These are phyloP conservation scores for Uronychia setigera DNA, from an alignment of 73 alveolate species.

Conservation along the genomic window DNA sequence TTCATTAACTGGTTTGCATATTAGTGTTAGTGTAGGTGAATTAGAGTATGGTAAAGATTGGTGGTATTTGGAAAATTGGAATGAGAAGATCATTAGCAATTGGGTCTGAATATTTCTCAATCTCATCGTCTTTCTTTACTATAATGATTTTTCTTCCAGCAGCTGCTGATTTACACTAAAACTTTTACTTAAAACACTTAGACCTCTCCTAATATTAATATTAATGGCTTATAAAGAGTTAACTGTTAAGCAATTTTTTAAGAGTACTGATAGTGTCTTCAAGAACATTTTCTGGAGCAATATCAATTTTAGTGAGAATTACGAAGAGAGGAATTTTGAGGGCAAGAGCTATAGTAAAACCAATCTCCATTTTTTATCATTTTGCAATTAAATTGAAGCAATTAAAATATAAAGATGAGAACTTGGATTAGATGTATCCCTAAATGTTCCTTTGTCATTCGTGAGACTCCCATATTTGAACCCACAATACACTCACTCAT, in stretches of 20 bases:
- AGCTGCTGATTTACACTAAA: constrained; percentile 84
- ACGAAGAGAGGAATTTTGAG: constrained; percentile 94
- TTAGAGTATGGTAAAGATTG: no score
- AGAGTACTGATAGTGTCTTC: constrained; percentile 83
- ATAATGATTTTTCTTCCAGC: constrained; percentile 82
- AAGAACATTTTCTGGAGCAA: constrained; percentile 95
- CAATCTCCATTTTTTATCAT: no score
- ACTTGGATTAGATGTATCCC: no score
- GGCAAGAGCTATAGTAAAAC: constrained; percentile 90
- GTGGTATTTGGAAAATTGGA: constrained; percentile 90
- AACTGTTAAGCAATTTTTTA: constrained; percentile 71
- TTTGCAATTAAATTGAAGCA: no score
- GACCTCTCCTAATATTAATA: no score
- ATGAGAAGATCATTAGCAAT: constrained; percentile 66
- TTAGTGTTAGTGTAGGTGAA: no score
- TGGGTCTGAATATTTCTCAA: constrained; percentile 59
- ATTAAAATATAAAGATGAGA: no score
- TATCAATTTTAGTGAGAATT: constrained; percentile 96
- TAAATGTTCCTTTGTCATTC: constrained; percentile 99
- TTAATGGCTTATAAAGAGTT: no score
- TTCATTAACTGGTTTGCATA: no score
- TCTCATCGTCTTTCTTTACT: constrained; percentile 61
- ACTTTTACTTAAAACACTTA: no score
- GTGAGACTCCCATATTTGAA: constrained; percentile 97
- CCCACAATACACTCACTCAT: no score